Conservation (phyloP, 176 grass and related monocot genomes). For the Aegilops speltoides region DNA sequence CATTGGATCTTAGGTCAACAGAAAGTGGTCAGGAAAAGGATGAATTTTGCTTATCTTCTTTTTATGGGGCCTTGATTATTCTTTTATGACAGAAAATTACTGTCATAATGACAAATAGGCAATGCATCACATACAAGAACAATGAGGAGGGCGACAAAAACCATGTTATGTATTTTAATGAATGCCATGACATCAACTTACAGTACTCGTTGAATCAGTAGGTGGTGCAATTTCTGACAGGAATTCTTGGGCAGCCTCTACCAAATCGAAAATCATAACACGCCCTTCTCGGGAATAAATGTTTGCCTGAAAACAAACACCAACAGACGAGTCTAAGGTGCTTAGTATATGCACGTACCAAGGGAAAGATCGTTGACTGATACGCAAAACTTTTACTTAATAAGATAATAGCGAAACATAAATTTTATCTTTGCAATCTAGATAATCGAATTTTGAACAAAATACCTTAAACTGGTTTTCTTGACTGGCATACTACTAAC, state of each 20-base stretch:
- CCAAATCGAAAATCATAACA: slow-evolving; percentile 93
- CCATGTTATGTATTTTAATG: slow-evolving; percentile 12
- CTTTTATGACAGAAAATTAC: neutral
- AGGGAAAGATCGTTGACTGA: neutral
- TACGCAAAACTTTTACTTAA: neutral
- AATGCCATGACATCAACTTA: slow-evolving; percentile 41
- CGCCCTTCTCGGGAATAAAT: slow-evolving; percentile 90
- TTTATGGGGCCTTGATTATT: neutral
- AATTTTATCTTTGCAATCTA: neutral
- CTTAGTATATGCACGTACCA: neutral
- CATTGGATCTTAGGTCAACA: neutral
- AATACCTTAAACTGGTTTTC: neutral
- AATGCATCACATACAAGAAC: neutral
- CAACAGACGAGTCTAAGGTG: slow-evolving; percentile 22
- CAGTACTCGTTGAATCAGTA: slow-evolving; percentile 45
- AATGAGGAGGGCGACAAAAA: neutral
- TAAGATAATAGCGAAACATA: neutral
- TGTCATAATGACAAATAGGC: neutral
- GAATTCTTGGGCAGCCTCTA: slow-evolving; percentile 97
- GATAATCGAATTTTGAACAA: neutral
- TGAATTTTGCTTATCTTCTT: neutral
- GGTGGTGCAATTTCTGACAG: slow-evolving; percentile 72
- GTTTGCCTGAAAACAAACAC: slow-evolving; percentile 60
- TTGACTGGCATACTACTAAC: neutral
- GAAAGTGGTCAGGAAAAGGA: neutral